Base-by-base conservation (phyloP, 2,329 filamentous ascomycete genomes). In the Stagonosporopsis vannaccii region DNA sequence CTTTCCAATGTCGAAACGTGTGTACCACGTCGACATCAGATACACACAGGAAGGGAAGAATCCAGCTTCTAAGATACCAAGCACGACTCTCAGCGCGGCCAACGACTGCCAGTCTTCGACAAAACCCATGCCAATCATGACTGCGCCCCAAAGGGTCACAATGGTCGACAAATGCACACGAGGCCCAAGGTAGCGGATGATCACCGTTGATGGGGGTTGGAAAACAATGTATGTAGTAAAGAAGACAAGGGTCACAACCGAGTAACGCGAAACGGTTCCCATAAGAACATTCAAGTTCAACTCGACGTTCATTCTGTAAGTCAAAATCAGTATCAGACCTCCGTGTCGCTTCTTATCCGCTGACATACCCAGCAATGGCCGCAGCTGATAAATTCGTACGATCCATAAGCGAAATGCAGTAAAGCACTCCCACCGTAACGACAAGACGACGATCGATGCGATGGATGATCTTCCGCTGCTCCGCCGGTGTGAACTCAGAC, bases 401-500 rank as follows among this genome's bases (percentile, higher is more conserved):
- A 70, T 95, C 91, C 86, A 94, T 90, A 56, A 94, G 78, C 61
- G 85, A 89, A 65, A 91, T 81, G 71, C 89, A 91, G 75, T 93
- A 93, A 77, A 92, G 83, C 61, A 84, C 74, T 8, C 80, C 80
- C 1, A 81, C 73, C 0, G 78, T 81, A 19, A 78, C 63, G 17
- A 82, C 79, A n/a, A 82, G 71, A 26, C 80, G 77, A 30, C 72
- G 78, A 74, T 96, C 91, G 63, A 95, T 80, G 12, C 86, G 85
- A 52, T 83, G 81, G 37, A 92, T 85, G 67, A 95, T 90, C 37
- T 78, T 82, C 70, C 80, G 85, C 76, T 90, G 84, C 75, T 94
- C 87, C 17, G 80, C 75, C 0, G 81, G 80, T 0, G 84, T 82
- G 74, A 88, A 87, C 40, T 76, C 75, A 51, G 66, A 68, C 56